A percentile compares a stretch with the other conserved stretches of the same genome.
These are phyloP conservation scores for Cokeromyces recurvatus DNA, from an alignment of 371 early-diverging fungal genomes.

Conservation along the genomic window DNA sequence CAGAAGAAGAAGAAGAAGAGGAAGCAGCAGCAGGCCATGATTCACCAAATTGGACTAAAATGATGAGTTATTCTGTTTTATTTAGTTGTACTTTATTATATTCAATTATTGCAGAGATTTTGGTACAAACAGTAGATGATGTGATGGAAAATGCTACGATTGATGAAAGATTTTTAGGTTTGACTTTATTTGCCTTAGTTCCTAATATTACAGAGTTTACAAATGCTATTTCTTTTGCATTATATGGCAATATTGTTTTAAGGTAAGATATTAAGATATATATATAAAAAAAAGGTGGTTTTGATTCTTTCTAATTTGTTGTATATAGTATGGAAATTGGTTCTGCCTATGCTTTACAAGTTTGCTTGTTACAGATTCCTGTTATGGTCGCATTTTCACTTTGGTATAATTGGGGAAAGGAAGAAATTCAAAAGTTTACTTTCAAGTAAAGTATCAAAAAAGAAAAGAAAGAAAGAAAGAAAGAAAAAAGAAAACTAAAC, in stretches of 20 bases:
- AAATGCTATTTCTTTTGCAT: constrained; percentile 94
- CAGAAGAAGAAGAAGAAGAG: constrained; percentile 57
- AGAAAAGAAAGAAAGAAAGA: too few species aligned
- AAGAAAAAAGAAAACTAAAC: too few species aligned
- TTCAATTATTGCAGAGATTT: constrained; percentile 82
- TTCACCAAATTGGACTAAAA: constrained; percentile 87
- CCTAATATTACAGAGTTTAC: constrained; percentile 95
- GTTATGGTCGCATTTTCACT: constrained; percentile 85
- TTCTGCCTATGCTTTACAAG: constrained; percentile 93
- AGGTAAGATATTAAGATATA: constrained; percentile 29
- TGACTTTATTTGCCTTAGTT: constrained; percentile 92
- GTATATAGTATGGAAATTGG: constrained; percentile 83
- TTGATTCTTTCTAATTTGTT: constrained; percentile 3
- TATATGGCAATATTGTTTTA: constrained; percentile 87
- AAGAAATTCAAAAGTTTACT: constrained; percentile 29
- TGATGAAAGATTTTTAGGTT: constrained; percentile 86
- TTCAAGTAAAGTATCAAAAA: constrained; percentile 46
- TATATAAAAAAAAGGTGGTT: too few species aligned
- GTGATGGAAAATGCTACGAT: constrained; percentile 63
- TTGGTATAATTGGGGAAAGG: constrained; percentile 55
- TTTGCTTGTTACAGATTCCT: constrained; percentile 91
- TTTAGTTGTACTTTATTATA: constrained; percentile 83
- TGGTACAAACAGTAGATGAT: constrained; percentile 73
- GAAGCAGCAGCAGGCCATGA: constrained; percentile 84
- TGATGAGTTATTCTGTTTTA: constrained; percentile 76